These are phyloP conservation scores for Malassezia restricta DNA, from an alignment of 1,284 basidiomycete species.

Conservation along the genomic window DNA sequence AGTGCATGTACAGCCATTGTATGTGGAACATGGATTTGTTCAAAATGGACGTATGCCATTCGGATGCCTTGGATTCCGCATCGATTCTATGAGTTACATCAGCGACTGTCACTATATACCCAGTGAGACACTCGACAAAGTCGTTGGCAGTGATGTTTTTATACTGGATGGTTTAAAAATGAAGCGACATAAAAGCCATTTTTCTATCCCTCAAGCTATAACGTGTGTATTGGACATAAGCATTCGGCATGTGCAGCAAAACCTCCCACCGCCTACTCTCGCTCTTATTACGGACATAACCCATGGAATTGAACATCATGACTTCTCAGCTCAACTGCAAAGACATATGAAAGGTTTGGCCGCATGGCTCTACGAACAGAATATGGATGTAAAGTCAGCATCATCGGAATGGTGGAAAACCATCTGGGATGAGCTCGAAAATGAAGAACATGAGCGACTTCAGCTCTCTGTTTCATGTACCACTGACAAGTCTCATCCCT, in stretches of 20 bases:
- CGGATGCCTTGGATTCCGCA: conserved; percentile 34
- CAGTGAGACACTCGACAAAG: conserved; percentile 15
- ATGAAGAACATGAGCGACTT: conserved; percentile 12
- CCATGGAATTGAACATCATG: conserved; percentile 30
- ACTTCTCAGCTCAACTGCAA: conserved; percentile 17
- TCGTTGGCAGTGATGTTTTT: conserved; percentile 26
- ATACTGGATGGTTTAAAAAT: conserved; percentile 38
- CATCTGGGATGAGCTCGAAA: conserved; percentile 27
- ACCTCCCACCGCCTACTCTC: conserved; percentile 18
- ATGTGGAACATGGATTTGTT: conserved; percentile 32
- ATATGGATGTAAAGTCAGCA: not conserved
- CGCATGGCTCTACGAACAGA: conserved; percentile 15
- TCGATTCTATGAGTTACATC: conserved; percentile 38
- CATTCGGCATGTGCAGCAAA: not conserved
- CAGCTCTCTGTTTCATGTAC: not conserved
- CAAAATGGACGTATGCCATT: conserved; percentile 20
- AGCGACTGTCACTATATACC: conserved; percentile 37
- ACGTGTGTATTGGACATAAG: conserved; percentile 10
- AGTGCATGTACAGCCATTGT: conserved; percentile 24
- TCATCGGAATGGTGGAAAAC: not conserved
- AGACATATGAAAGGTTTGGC: conserved; percentile 19
- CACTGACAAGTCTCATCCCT: not conserved
- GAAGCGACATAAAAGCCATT: conserved; percentile 32
- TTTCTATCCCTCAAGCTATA: conserved; percentile 35
- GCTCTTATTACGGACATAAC: conserved; percentile 37